Conservation (phyloP, 2,329 filamentous ascomycete species). For the Penicillium nordicum region DNA sequence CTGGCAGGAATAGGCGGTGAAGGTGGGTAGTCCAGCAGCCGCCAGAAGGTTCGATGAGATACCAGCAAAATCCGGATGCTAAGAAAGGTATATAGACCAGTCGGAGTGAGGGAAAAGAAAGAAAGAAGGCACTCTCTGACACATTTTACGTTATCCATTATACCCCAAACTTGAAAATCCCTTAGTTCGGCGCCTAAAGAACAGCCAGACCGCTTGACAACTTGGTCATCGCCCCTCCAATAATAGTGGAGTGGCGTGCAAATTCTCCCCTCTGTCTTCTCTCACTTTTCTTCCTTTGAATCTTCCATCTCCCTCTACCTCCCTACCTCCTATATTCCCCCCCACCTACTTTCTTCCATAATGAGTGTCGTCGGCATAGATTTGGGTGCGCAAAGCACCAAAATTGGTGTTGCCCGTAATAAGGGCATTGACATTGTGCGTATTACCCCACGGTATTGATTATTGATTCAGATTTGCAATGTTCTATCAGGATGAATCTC, state of each 20-base stretch:
- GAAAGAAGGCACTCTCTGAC: not conserved
- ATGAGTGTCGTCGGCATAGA: slow-evolving; percentile 76
- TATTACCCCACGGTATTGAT: slow-evolving; percentile 38
- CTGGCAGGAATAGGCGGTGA: slow-evolving; percentile 24
- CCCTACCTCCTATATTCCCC: slow-evolving; percentile 18
- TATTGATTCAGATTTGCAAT: slow-evolving; percentile 2
- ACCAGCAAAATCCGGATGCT: slow-evolving; percentile 12
- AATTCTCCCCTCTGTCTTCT: slow-evolving; percentile 38
- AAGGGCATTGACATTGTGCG: slow-evolving; percentile 97
- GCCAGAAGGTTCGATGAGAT: slow-evolving; percentile 42
- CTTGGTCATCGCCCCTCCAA: slow-evolving; percentile 30
- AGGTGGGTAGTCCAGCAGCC: slow-evolving; percentile 27
- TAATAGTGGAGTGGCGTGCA: slow-evolving; percentile 39
- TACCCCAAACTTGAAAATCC: slow-evolving; percentile 1
- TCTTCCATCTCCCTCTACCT: slow-evolving; percentile 22
- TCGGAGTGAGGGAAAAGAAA: too few relatives aligned
- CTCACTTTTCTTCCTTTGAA: slow-evolving; percentile 15
- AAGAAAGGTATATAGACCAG: slow-evolving; percentile 15
- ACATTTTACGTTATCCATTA: not conserved
- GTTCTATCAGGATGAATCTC: not conserved
- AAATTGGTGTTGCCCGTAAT: slow-evolving; percentile 95
- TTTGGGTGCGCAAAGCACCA: slow-evolving; percentile 94
- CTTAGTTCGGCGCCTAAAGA: slow-evolving; percentile 6
- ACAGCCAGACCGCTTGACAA: slow-evolving; percentile 27
- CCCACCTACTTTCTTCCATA: slow-evolving; percentile 30